These are phyloP conservation scores for Bryoglossum gracile DNA, from an alignment of 495 filamentous ascomycete genomes.

Conservation along the genomic window DNA sequence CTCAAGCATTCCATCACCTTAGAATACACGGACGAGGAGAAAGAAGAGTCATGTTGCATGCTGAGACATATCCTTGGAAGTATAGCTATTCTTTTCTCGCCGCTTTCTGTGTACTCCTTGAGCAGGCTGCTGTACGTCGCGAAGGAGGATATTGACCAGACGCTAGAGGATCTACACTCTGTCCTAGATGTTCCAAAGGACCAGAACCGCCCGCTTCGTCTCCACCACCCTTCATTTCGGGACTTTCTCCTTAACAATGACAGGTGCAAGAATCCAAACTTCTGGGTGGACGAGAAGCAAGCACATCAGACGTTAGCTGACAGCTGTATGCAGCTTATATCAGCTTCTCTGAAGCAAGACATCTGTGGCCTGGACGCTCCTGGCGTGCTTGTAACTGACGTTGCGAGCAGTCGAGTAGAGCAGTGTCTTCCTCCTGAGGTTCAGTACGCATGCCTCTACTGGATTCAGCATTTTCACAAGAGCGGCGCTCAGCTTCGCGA, in stretches of 20 bases:
- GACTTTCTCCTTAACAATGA: constrained; percentile 41
- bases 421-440: constrained; percentile 24
- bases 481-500: neutral
- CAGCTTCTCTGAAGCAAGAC: constrained; percentile 27
- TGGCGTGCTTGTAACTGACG: constrained; percentile 19
- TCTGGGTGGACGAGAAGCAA: constrained; percentile 34
- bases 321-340: constrained; percentile 32
- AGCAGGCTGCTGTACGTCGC: constrained; percentile 16
- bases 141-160: constrained; percentile 11
- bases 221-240: constrained; percentile 43
- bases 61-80: constrained; percentile 23
- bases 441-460: constrained; percentile 11
- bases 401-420: constrained; percentile 18
- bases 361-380: constrained; percentile 32
- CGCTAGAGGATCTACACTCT: constrained; percentile 27
- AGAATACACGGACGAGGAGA: constrained; percentile 1
- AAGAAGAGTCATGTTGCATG: constrained; percentile 3
- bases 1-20: constrained; percentile 1
- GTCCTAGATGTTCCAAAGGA: constrained; percentile 31
- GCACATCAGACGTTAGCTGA: constrained; percentile 28
- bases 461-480: constrained; percentile 4
- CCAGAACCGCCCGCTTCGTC: constrained; percentile 25
- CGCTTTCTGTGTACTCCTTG: constrained; percentile 27
- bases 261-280: constrained; percentile 24
- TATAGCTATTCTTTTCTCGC: constrained; percentile 26